Base-by-base conservation (phyloP, 2,329 filamentous ascomycete species). In the Penicillium sclerotigenum region DNA sequence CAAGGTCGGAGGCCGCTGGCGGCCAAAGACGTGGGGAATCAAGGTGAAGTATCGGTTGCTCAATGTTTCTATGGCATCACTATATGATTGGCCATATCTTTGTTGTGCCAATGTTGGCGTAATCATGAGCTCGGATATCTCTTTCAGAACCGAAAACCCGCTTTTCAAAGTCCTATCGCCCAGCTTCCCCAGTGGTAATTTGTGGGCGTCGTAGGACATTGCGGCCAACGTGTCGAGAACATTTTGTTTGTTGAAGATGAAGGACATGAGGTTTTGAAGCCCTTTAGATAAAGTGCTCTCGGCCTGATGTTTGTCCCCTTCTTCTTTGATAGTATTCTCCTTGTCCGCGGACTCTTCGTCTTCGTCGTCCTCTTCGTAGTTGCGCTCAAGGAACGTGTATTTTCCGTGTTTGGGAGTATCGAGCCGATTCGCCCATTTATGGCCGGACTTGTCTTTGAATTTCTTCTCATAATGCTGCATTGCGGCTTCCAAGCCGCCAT, bases 1-100 rank as follows among this genome's bases (percentile, higher is more conserved):
- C 65, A 96, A 88, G 62, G 92, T 68, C 0, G 89, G 88, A 0
- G 90, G 89, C 0, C 86, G 80, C 42, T 83, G 83, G 31, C 90
- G 86, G 9, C 90, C 89, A 71, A 94, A 93, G 31, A 78, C 83
- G 67, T 96, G 91, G 0, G 91, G 91, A 59, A 96, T 95, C 38
- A 88, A 77, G 0, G 87, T 89, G 71, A 92, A 94, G 73, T 90
- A 96, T 11, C 80, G 76, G 65, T 95, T 92, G 31, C 90, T 92
- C 2, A 93, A 76, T 0, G 82, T 69, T 63, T 89, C 85, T 1
- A 81, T 80, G 0, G 84, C 83, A 1, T 60, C 41, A 6, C 50
- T 24, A 28, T 77, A 69, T 3, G 59, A 57, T 38, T 68, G 76
- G 5, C 67, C 65, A 66, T 84, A 81, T 40, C 75, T 68, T 11